Base-by-base conservation (phyloP, 2,329 filamentous ascomycete species). In the Cladosporium colombiae region DNA sequence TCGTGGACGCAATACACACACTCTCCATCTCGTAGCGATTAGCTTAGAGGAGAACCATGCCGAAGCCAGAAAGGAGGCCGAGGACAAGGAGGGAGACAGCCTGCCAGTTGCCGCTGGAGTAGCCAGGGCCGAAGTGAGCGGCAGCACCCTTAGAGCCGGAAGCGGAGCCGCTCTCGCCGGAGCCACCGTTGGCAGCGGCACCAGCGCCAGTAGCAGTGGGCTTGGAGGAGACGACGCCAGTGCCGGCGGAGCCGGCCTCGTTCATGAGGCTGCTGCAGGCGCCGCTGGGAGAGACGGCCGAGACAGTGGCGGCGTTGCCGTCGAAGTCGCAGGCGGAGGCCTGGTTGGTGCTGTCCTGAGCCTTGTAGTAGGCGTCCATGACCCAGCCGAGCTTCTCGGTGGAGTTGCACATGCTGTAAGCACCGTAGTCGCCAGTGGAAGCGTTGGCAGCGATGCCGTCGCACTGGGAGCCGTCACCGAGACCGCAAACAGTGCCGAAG, bases 341-440 rank as follows among this genome's bases (percentile, higher is more conserved):
- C 59, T 80, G 78, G 58, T 68, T 68, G 35, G 46, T 29, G 37
- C 66, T 61, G 68, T 82, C 82, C 74, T 88, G 83, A 70, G 77
- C 78, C 71, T 83, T 76, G 82, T 90, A 91, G 84, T 93, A 94
- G 72, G 86, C 80, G 81, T 93, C 87, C 70, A 93, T 85, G 58
- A 88, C 89, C 76, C 86, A 93, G 66, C 86, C 86, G 49, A 96
- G 86, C 84, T 93, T 86, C 79, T 91, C 84, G 71, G 84, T 83
- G 73, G 86, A 74, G 71, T 83, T 82, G 83, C 91, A 96, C 88
- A 92, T 92, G 78, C 87, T 86, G 83, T 91, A 92, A 57, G 90
- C 86, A 71, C 91, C 91, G 78, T 91, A 95, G 68, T 84, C 80
- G 74, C 90, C 91, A 23, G 82, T 85, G 67, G 84, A 86, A 61